phyloP scores from a whole-genome alignment of 2,329 filamentous ascomycete genomes.

The Alternaria novae-zelandiae region DNA sequence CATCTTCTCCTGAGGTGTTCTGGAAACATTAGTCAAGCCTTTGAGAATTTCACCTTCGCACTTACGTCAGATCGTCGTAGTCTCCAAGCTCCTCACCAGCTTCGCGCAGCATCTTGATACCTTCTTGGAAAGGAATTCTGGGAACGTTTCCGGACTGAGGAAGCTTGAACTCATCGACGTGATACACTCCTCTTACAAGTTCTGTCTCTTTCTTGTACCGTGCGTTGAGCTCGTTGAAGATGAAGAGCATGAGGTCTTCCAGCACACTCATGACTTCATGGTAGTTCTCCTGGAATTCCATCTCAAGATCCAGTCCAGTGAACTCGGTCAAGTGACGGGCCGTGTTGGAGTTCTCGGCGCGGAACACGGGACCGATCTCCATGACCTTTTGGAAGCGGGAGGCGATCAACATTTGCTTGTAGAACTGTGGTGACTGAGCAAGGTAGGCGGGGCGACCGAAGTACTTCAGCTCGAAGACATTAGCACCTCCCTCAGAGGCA shows the following conservation, averaged over 20 bases:
- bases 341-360: slow-evolving; percentile 86
- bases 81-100: slow-evolving; percentile 78
- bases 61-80: slow-evolving; percentile 73
- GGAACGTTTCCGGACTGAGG: slow-evolving; percentile 77
- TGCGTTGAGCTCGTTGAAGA: slow-evolving; percentile 75
- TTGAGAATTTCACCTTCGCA: not conserved
- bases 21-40: slow-evolving; percentile 20
- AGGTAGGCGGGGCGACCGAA: slow-evolving; percentile 84
- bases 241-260: slow-evolving; percentile 76
- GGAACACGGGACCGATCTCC: slow-evolving; percentile 80
- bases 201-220: slow-evolving; percentile 75
- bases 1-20: slow-evolving; percentile 83
- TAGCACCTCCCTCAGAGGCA: slow-evolving; percentile 89
- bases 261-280: slow-evolving; percentile 75
- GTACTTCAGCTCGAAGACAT: slow-evolving; percentile 89
- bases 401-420: slow-evolving; percentile 87
- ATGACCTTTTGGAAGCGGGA: slow-evolving; percentile 79
- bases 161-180: slow-evolving; percentile 78
- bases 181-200: slow-evolving; percentile 72
- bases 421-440: slow-evolving; percentile 82
- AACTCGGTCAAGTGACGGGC: slow-evolving; percentile 88
- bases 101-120: slow-evolving; percentile 76
- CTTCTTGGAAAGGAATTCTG: slow-evolving; percentile 78
- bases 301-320: slow-evolving; percentile 86
- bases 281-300: slow-evolving; percentile 83